These are phyloP conservation scores for Hymenochaete sp. DNA, from an alignment of 1,284 basidiomycete genomes.

Conservation along the genomic window DNA sequence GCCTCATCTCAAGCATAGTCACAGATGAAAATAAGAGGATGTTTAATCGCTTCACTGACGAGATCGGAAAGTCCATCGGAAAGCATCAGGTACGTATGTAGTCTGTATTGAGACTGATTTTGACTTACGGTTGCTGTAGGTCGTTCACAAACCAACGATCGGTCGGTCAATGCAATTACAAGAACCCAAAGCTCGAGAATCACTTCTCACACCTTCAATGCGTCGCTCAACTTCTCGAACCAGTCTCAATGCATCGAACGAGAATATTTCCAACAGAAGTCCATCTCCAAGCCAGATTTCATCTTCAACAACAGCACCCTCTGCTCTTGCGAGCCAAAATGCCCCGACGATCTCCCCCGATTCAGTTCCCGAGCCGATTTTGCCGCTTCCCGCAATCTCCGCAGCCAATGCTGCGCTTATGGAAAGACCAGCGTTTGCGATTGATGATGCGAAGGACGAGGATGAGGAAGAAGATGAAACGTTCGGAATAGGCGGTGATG, in stretches of 20 bases:
- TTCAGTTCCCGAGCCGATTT: slow-evolving; percentile 27
- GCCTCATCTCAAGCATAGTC: slow-evolving; percentile 81
- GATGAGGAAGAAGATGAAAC: slow-evolving; percentile 60
- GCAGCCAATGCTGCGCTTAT: slow-evolving; percentile 78
- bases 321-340: slow-evolving; percentile 14
- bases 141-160: slow-evolving; percentile 74
- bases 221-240: slow-evolving; percentile 49
- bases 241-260: slow-evolving; percentile 33
- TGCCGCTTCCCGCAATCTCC: slow-evolving; percentile 59
- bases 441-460: slow-evolving; percentile 83
- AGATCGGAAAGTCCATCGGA: slow-evolving; percentile 87
- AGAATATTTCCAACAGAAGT: slow-evolving; percentile 12
- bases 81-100: slow-evolving; percentile 63
- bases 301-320: slow-evolving; percentile 25
- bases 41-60: slow-evolving; percentile 83
- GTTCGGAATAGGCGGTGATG: slow-evolving; percentile 35
- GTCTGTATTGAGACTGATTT: neutral
- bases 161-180: slow-evolving; percentile 75
- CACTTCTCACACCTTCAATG: slow-evolving; percentile 65
- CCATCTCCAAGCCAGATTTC: slow-evolving; percentile 21
- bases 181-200: slow-evolving; percentile 84
- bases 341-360: neutral
- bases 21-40: slow-evolving; percentile 83
- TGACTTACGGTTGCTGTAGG: slow-evolving; percentile 28
- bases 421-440: slow-evolving; percentile 87